Evolutionary conservation across 345 rosid genomes (phyloP).

Genomic region (Salix caprea): DNA sequence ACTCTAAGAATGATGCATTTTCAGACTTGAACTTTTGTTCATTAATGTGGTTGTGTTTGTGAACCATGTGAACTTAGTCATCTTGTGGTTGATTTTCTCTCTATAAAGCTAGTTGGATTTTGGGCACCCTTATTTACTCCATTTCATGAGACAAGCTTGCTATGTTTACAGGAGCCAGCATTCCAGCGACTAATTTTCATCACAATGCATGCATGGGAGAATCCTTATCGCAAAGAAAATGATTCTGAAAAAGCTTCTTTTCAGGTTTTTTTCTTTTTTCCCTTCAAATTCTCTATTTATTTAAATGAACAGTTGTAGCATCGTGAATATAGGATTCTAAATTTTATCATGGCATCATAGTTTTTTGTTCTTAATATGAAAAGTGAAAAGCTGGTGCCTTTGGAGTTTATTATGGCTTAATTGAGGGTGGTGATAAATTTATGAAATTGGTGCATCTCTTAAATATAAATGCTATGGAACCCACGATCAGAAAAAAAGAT

Average conservation of each 20-base stretch:
- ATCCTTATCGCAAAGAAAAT: conserved; percentile 55
- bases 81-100: not conserved
- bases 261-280: conserved; percentile 48
- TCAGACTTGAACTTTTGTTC: not conserved
- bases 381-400: not conserved
- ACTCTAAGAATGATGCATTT: not conserved
- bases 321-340: not conserved
- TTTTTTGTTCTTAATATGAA: not conserved
- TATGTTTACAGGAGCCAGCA: conserved; percentile 68
- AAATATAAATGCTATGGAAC: not conserved
- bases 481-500: not conserved
- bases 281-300: not conserved
- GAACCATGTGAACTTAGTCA: not conserved
- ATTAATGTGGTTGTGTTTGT: not conserved
- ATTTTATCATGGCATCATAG: not conserved
- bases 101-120: conserved; percentile 2
- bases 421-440: not conserved
- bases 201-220: conserved; percentile 95
- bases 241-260: conserved; percentile 44
- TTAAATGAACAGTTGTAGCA: conserved; percentile 14
- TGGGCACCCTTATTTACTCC: not conserved
- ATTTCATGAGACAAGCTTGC: not conserved
- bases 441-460: not conserved
- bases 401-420: not conserved
- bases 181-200: conserved; percentile 84